Evolutionary conservation across 192 early-diverging fungal species (phyloP).

Genomic region (Entomortierella parvispora): DNA sequence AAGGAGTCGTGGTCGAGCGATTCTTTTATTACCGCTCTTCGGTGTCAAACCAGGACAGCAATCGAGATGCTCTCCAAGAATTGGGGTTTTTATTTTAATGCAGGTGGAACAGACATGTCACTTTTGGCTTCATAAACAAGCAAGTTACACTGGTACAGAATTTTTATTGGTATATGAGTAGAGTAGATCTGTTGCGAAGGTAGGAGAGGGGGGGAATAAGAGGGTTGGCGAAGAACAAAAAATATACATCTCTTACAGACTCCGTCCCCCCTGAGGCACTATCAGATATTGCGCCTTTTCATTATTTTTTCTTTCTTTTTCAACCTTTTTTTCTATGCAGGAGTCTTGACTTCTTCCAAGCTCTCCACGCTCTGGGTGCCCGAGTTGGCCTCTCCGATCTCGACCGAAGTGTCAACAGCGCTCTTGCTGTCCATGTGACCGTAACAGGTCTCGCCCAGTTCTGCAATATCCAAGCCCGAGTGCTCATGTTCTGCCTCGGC

Average conservation of each 20-base stretch:
- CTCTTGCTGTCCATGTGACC: constrained; percentile 59
- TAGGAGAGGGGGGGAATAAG: too few relatives aligned
- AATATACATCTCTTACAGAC: too few relatives aligned
- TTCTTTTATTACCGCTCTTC: constrained; percentile 12
- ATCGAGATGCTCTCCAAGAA: constrained; percentile 33
- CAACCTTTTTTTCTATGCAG: too few relatives aligned
- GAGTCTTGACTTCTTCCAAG: constrained; percentile 2
- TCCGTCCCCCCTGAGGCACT: too few relatives aligned
- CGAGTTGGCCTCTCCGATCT: constrained; percentile 41
- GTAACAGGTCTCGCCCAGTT: constrained; percentile 81
- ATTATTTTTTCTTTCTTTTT: too few relatives aligned
- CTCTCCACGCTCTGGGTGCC: constrained; percentile 35
- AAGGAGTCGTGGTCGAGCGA: constrained; percentile 11
- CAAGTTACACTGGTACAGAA: too few relatives aligned
- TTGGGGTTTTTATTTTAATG: constrained; percentile 46
- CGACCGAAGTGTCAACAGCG: constrained; percentile 40
- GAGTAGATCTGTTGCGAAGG: too few relatives aligned
- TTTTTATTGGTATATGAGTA: too few relatives aligned
- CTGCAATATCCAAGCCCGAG: constrained; percentile 79
- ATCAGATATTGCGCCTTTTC: too few relatives aligned
- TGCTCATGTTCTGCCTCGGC: constrained; percentile 74
- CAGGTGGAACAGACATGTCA: constrained; percentile 11
- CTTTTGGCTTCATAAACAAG: constrained; percentile 24
- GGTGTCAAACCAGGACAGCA: constrained; percentile 33
- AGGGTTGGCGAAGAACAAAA: too few relatives aligned